Evolutionary conservation across 1,284 basidiomycete genomes (phyloP), one percentile per base, ranked within the genome.

Genomic region (Heterobasidion annosum): DNA sequence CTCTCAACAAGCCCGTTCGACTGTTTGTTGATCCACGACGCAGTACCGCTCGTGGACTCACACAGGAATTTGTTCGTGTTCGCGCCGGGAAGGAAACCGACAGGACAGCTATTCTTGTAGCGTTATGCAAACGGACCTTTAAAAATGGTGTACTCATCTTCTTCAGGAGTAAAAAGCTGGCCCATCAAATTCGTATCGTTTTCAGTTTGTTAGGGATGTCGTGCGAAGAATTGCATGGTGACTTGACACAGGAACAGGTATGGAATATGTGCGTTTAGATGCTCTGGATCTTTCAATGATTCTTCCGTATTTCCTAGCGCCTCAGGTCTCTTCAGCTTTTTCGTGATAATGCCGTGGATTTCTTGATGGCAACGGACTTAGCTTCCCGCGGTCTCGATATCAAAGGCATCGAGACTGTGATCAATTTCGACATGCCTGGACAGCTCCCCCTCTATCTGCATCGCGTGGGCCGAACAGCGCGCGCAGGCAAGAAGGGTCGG

Each of bases 351-450:
- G 69, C 79, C 45, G 88, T 90, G 37, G 91, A 94, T 67, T 98
- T 86, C 69, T 76, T 99, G 8, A 88, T 98, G 75, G 95, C 95
- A 1, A 99, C 96, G 1, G 96, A 98, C 69, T 77, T 99, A 18
- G 96, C 96, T 25, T 91, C 93, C 58, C 87, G 95, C 62, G 95
- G 95, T 70, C 77, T 98, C 34, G 95, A 98, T 72, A 98, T 98
- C 73, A 96, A 95, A 64, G 95, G 94, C 16, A 88, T 98, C n/a
- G 91, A 97, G 65, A 95, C 93, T 0, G 93, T 98, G 55, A 93
- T 98, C 67, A 98, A 98, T 70, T 98, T 94, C 67, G 95, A 98
- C 69, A 97, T 98, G 95, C 95, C 96, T 3, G 82, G 83, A 16
- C 91, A 96, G 65, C 77, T 98, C 44, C 85, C 93, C 10, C 93